Evolutionary conservation across 225 moss, liverwort and hornwort genomes (phyloP).

Genomic region (Rhytidiadelphus loreus): DNA sequence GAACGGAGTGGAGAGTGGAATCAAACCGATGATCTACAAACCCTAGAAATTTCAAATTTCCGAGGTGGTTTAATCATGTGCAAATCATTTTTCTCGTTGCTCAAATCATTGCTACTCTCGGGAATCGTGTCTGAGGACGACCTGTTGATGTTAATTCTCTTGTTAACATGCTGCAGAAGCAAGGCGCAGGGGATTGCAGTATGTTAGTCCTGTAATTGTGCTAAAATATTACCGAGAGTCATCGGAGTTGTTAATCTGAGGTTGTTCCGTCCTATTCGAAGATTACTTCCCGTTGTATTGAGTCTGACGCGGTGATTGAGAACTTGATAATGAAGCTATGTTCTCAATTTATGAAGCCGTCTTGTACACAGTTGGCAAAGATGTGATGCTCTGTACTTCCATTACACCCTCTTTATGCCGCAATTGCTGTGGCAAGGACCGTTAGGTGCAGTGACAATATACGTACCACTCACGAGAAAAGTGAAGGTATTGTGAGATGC

Average conservation of each 20-base stretch:
- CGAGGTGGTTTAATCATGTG: not conserved
- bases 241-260: not conserved
- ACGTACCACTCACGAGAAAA: constrained; percentile 29
- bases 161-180: not conserved
- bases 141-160: not conserved
- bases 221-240: not conserved
- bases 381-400: constrained; percentile 8
- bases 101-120: not conserved
- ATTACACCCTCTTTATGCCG: constrained; percentile 4
- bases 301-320: not conserved
- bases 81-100: not conserved
- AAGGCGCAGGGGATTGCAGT: not conserved
- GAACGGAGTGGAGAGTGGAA: not conserved
- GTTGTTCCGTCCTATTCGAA: not conserved
- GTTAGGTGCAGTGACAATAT: constrained; percentile 15
- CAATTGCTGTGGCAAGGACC: constrained; percentile 22
- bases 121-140: not conserved
- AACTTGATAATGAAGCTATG: not conserved
- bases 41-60: not conserved
- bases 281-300: not conserved
- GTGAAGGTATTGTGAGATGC: constrained; percentile 21
- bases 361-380: not conserved
- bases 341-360: not conserved
- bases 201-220: not conserved
- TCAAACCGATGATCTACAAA: not conserved